A percentile compares a stretch with the other conserved stretches of the same genome.
phyloP scores from a whole-genome alignment of 225 moss, liverwort and hornwort genomes.

The Marchantia polymorpha region DNA sequence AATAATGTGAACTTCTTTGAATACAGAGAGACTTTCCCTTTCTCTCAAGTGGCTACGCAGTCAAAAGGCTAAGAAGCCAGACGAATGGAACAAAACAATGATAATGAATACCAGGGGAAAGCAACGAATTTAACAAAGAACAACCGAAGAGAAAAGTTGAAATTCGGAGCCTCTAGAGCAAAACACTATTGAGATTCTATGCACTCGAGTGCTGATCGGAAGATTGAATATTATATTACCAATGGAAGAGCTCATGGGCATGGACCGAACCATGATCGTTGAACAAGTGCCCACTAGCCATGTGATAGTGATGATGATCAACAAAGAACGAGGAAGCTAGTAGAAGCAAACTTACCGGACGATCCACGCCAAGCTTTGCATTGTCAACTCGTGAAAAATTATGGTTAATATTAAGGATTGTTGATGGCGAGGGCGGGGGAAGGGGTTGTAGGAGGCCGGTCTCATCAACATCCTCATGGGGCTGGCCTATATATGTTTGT shows the following conservation, averaged over 20 bases:
- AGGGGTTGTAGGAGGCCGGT: too few relatives aligned
- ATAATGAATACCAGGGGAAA: not conserved
- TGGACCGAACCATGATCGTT: not conserved
- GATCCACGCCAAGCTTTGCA: not conserved
- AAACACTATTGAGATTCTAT: not conserved
- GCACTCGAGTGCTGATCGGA: not conserved
- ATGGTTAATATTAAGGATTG: not conserved
- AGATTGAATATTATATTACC: not conserved
- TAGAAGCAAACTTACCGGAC: not conserved
- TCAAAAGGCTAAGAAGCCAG: not conserved
- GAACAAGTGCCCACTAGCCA: not conserved
- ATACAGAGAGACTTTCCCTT: too few relatives aligned
- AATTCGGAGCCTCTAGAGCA: not conserved
- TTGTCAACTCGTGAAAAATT: not conserved
- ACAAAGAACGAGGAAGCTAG: not conserved
- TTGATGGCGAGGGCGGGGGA: too few relatives aligned
- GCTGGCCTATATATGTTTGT: not conserved
- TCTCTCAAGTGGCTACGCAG: not conserved
- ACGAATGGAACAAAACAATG: not conserved
- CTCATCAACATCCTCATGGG: not conserved
- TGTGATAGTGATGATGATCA: slow-evolving; percentile 8
- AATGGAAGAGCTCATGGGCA: not conserved
- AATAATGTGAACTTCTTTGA: too few relatives aligned
- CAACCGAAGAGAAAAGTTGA: not conserved
- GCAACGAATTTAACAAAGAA: not conserved